Evolutionary conservation across 2,329 filamentous ascomycete species (phyloP).

Genomic region (Aphanoascus verrucosus): DNA sequence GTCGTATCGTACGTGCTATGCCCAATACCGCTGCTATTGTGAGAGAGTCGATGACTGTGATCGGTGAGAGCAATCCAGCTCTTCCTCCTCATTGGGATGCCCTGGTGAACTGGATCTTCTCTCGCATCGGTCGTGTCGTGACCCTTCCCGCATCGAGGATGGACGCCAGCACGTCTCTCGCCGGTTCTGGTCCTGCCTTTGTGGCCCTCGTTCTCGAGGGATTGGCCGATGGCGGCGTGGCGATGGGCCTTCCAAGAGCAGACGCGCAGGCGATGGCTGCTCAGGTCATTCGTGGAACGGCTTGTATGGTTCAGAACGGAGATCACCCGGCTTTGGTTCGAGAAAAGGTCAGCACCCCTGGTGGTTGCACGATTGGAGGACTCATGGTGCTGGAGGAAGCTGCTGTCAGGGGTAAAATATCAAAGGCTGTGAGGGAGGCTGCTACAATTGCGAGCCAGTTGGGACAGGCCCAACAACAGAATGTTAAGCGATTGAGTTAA

Average conservation of each 20-base stretch:
- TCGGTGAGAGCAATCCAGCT: slow-evolving; percentile 47
- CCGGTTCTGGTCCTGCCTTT: slow-evolving; percentile 52
- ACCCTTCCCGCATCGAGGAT: slow-evolving; percentile 44
- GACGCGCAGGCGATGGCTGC: slow-evolving; percentile 52
- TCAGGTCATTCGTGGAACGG: slow-evolving; percentile 51
- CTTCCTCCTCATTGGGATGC: slow-evolving; percentile 33
- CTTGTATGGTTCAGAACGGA: slow-evolving; percentile 47
- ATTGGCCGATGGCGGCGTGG: slow-evolving; percentile 51
- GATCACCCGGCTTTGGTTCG: slow-evolving; percentile 50
- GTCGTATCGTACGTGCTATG: slow-evolving; percentile 63
- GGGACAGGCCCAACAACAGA: slow-evolving; percentile 42
- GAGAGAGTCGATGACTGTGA: slow-evolving; percentile 71
- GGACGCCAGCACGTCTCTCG: slow-evolving; percentile 49
- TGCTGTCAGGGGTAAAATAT: slow-evolving; percentile 43
- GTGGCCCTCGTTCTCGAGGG: slow-evolving; percentile 50
- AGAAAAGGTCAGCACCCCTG: slow-evolving; percentile 52
- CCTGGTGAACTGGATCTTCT: slow-evolving; percentile 49
- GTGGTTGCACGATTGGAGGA: slow-evolving; percentile 54
- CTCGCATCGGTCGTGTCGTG: slow-evolving; percentile 38
- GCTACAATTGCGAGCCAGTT: slow-evolving; percentile 48
- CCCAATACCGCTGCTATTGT: slow-evolving; percentile 75
- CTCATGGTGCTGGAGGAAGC: slow-evolving; percentile 51
- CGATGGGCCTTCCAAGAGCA: slow-evolving; percentile 50
- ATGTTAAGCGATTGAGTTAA: slow-evolving; percentile 37
- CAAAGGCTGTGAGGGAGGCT: slow-evolving; percentile 48